Percentiles rank a stretch among this genome's conserved stretches.
phyloP scores from a whole-genome alignment of 1,139 yeast species.

The Yamadazyma diddensiae region DNA sequence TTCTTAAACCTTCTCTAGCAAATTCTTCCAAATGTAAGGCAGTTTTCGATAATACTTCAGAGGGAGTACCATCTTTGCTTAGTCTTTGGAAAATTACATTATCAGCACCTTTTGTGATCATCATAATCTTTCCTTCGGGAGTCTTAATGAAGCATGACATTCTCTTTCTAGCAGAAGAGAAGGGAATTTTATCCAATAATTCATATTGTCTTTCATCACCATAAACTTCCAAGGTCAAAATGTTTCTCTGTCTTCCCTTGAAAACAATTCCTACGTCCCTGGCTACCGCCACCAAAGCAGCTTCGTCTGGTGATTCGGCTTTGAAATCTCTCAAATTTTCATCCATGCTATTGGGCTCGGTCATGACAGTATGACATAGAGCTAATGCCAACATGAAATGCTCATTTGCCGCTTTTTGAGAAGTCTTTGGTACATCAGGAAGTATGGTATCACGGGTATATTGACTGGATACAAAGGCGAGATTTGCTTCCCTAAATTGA shows the following conservation, averaged over 20 bases:
- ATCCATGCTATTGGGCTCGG: slow-evolving; percentile 61
- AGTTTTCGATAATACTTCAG: slow-evolving; percentile 39
- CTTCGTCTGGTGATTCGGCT: slow-evolving; percentile 99
- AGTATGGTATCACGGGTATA: slow-evolving; percentile 37
- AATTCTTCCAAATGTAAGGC: slow-evolving; percentile 86
- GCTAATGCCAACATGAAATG: slow-evolving; percentile 87
- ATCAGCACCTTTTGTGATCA: slow-evolving; percentile 89
- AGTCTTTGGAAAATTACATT: slow-evolving; percentile 81
- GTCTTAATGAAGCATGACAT: slow-evolving; percentile 53
- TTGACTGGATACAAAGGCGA: slow-evolving; percentile 79
- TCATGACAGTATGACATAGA: slow-evolving; percentile 87
- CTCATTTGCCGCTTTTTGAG: slow-evolving; percentile 64
- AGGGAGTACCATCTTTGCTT: slow-evolving; percentile 31
- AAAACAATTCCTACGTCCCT: slow-evolving; percentile 89
- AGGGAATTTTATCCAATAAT: slow-evolving; percentile 73
- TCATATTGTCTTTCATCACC: slow-evolving; percentile 73
- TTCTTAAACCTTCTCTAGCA: slow-evolving; percentile 96
- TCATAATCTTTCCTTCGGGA: slow-evolving; percentile 50
- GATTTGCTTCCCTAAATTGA: slow-evolving; percentile 58
- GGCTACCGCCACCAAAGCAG: slow-evolving; percentile 91
- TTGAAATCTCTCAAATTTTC: slow-evolving; percentile 58
- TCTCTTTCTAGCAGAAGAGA: slow-evolving; percentile 87
- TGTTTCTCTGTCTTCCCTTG: slow-evolving; percentile 68
- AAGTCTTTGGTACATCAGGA: slow-evolving; percentile 22
- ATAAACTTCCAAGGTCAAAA: slow-evolving; percentile 67